Base-by-base conservation (phyloP, 768 basidiomycete species). In the Dentipellis fragilis region DNA sequence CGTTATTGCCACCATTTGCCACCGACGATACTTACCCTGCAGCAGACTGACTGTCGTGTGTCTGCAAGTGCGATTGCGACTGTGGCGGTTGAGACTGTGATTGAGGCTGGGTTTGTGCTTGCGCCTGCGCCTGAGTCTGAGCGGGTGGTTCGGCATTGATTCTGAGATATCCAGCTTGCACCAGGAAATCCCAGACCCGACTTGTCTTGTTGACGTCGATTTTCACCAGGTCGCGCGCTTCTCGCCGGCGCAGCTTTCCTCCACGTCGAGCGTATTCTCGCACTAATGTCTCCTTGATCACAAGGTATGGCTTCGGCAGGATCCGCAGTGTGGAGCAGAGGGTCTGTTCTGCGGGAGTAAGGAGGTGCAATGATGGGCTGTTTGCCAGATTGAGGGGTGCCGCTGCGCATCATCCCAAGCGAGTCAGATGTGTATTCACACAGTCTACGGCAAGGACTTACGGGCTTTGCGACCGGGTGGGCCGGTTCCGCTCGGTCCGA, bases 131-230 rank as follows among this genome's bases (percentile, higher is more conserved):
- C 56, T 85, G 83, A 2, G 77, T 72, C 1, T 78, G 80, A 9
- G 54, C 54, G 36, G 55, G 54, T 36, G 52, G 58, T n/a, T 61
- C 63, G 37, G 57, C 59, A 14, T 68, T 69, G 56, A 89, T 86
- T 63, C 83, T 86, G 61, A 89, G 73, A 68, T 84, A 89, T 12
- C 93, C 92, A 5, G 86, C 81, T 64, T 89, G 87, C 2, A 91
- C 89, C 34, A 95, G 75, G 67, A 92, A 94, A 66, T 95, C 93
- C 89, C 92, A 96, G 35, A 93, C 89, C 40, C 88, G 77, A 68
- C 85, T 87, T 1, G 90, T 93, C 70, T 96, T 95, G 68, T 91
- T 90, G 58, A 91, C 89, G 66, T 93, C 93, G 59, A 96, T 90
- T 69, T 91, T 93, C 62, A 94, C 85, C 57, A 95, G 75, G 68